These are phyloP conservation scores for Datisca glomerata DNA, from an alignment of 306 rosid genomes.

Conservation along the genomic window DNA sequence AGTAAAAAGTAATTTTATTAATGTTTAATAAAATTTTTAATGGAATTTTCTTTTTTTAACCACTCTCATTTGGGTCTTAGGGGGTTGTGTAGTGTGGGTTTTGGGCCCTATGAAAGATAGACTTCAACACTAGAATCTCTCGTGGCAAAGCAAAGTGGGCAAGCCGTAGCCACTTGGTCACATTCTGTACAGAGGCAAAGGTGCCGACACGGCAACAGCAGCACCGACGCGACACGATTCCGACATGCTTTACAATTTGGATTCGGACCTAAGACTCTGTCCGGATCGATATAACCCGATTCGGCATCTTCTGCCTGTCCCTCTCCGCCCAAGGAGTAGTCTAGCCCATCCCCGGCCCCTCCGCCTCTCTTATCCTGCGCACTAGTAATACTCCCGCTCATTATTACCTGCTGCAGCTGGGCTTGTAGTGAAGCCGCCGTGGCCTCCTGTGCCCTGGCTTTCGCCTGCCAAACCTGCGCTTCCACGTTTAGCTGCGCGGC, in stretches of 20 bases:
- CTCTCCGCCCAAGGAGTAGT: slow-evolving; percentile 32
- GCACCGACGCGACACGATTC: slow-evolving; percentile 62
- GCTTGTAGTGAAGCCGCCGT: slow-evolving; percentile 56
- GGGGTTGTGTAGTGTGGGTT: too few species aligned
- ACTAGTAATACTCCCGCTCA: slow-evolving; percentile 17
- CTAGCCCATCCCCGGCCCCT: slow-evolving; percentile 20
- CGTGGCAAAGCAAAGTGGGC: slow-evolving; percentile 58
- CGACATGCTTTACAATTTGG: slow-evolving; percentile 68
- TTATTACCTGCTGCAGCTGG: slow-evolving; percentile 64
- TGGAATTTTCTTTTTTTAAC: too few species aligned
- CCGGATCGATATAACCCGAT: slow-evolving; percentile 73
- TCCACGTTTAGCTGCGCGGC: slow-evolving; percentile 65
- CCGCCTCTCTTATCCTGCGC: slow-evolving; percentile 20
- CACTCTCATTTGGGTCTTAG: too few species aligned
- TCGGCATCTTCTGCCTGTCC: slow-evolving; percentile 78
- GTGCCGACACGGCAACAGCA: slow-evolving; percentile 77
- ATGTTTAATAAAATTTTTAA: too few species aligned
- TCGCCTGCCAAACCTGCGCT: slow-evolving; percentile 77
- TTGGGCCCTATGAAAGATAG: slow-evolving; percentile 40
- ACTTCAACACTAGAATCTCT: slow-evolving; percentile 71
- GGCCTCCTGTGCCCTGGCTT: slow-evolving; percentile 62
- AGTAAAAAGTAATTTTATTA: too few species aligned
- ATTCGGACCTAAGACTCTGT: slow-evolving; percentile 23
- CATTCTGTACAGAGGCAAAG: slow-evolving; percentile 63
- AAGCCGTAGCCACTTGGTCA: slow-evolving; percentile 42